Conservation (phyloP, 75 land plant genomes). For the Sequoia sempervirens region DNA sequence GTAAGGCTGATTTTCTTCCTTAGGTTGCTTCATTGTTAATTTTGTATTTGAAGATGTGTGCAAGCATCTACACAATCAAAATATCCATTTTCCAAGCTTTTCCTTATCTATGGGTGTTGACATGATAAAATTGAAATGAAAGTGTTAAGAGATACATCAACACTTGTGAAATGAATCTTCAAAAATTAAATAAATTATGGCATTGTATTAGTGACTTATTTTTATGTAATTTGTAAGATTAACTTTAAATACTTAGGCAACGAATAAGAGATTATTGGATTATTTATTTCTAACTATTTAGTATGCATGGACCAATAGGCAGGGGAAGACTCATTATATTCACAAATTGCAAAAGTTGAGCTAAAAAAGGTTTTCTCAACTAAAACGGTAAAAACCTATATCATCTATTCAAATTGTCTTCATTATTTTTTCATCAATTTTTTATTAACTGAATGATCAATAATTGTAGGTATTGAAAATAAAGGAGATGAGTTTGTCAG, state of each 20-base stretch:
- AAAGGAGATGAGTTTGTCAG: conserved; percentile 65
- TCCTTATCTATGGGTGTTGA: neutral
- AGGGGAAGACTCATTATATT: conserved; percentile 59
- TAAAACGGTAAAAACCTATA: conserved; percentile 30
- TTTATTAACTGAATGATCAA: neutral
- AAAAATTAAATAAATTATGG: too few species aligned
- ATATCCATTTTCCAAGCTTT: neutral
- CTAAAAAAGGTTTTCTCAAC: conserved; percentile 55
- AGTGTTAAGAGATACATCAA: neutral
- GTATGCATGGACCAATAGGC: conserved; percentile 23
- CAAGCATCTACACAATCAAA: neutral
- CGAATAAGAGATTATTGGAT: neutral
- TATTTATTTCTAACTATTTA: neutral
- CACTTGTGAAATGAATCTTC: neutral
- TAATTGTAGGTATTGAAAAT: conserved; percentile 48
- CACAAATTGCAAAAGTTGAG: conserved; percentile 58
- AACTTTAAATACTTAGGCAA: neutral
- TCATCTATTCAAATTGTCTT: neutral
- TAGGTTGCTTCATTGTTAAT: neutral
- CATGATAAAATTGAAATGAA: neutral
- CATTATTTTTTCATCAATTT: neutral
- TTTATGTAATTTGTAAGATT: neutral
- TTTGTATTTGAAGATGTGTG: too few species aligned
- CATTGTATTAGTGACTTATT: neutral
- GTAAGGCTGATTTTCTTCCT: neutral